Conservation (phyloP, 2,329 filamentous ascomycete genomes). For the Trichophyton equinum region DNA sequence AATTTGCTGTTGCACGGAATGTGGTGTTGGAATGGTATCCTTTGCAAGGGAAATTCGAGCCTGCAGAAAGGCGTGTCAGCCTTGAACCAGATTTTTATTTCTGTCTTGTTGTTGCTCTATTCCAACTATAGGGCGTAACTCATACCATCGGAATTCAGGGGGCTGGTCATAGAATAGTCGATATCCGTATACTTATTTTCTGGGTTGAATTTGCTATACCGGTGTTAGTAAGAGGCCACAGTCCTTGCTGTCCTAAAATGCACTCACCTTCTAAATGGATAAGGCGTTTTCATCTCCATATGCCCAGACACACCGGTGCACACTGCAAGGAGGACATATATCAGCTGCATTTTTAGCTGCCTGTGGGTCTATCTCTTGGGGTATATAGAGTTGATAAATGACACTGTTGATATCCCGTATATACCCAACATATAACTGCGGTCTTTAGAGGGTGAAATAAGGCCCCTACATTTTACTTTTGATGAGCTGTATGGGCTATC, state of each 20-base stretch:
- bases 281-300: constrained; percentile 7
- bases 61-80: constrained; percentile 18
- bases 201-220: constrained; percentile 5
- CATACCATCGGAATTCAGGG: constrained; percentile 1
- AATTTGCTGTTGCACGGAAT: constrained; percentile 47
- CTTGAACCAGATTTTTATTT: background rate
- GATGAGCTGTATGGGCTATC: too few relatives aligned
- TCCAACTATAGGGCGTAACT: background rate
- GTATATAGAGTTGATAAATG: background rate
- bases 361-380: background rate
- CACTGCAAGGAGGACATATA: background rate
- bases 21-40: constrained; percentile 43
- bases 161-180: constrained; percentile 7
- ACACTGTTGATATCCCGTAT: background rate
- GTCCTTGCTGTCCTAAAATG: background rate
- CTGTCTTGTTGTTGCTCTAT: background rate
- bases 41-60: constrained; percentile 66
- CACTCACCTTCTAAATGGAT: background rate
- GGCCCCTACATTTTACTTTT: too few relatives aligned
- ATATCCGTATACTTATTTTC: background rate
- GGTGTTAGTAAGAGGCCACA: background rate
- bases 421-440: too few relatives aligned
- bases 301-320: background rate
- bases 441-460: too few relatives aligned
- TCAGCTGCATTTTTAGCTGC: background rate